These are phyloP conservation scores for Tricholoma matsutake DNA, from an alignment of 768 basidiomycete species.

Conservation along the genomic window DNA sequence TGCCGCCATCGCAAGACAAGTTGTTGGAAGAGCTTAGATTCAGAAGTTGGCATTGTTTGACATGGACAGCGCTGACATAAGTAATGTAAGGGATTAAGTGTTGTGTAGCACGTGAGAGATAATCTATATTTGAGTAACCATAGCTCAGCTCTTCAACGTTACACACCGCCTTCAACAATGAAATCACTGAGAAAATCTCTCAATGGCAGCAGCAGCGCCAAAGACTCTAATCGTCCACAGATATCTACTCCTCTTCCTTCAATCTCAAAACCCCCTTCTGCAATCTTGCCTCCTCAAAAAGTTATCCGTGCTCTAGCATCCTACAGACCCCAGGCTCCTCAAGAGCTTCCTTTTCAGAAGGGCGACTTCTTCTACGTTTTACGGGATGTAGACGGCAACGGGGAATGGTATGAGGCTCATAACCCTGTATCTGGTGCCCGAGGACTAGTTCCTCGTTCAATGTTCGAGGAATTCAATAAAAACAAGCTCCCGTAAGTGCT, in stretches of 20 bases:
- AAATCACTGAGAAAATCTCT: slow-evolving; percentile 83
- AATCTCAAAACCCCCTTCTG: slow-evolving; percentile 65
- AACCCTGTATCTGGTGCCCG: slow-evolving; percentile 91
- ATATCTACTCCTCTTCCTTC: slow-evolving; percentile 71
- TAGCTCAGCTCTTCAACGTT: slow-evolving; percentile 17
- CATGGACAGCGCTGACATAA: slow-evolving; percentile 21
- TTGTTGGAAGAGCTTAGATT: slow-evolving; percentile 4
- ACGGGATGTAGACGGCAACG: slow-evolving; percentile 57
- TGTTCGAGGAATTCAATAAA: slow-evolving; percentile 92
- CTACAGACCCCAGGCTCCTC: slow-evolving; percentile 69
- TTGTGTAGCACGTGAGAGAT: slow-evolving; percentile 19
- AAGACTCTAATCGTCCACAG: slow-evolving; percentile 56
- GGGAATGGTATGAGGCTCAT: slow-evolving; percentile 87
- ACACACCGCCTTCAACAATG: slow-evolving; percentile 46
- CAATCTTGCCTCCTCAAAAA: slow-evolving; percentile 85
- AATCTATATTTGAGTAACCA: slow-evolving; percentile 15
- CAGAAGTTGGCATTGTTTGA: slow-evolving; percentile 27
- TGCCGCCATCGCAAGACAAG: slow-evolving; percentile 64
- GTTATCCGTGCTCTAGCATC: slow-evolving; percentile 82
- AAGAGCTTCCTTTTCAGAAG: slow-evolving; percentile 85
- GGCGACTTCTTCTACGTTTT: slow-evolving; percentile 99
- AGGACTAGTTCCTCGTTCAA: slow-evolving; percentile 80
- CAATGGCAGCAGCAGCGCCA: slow-evolving; percentile 58
- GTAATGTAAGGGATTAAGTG: too few relatives aligned
- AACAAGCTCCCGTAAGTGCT: slow-evolving; percentile 55